Evolutionary conservation across 345 rosid genomes (phyloP), one percentile per base, ranked within the genome.

Genomic region (Hibiscus mutabilis): DNA sequence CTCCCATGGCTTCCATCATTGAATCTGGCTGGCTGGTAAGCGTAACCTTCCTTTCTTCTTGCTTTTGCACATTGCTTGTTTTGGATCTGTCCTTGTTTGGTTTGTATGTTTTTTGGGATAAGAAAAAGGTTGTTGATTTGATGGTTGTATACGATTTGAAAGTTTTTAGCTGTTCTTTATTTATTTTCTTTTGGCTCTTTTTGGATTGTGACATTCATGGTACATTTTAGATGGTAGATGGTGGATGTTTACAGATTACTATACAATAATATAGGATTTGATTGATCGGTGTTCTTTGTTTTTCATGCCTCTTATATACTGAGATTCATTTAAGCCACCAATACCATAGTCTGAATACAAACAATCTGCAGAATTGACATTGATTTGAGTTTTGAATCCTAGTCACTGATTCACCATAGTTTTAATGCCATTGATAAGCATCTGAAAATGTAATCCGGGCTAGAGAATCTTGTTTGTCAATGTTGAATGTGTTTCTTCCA

Each of bases 21-120:
- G 90, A 92, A 78, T 83, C 91, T 68, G 83, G 85, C 57, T 92
- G 98, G 98, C 88, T 72, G 95, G 98, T 92, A 84, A 22, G 27
- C 5, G 35, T 31, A 31, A 6, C 40, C 25, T 47, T 82, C 55
- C 42, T 82, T 60, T 62, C 73, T 64, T 75, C 16, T 22, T 15
- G 49, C 29, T 21, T 62, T 42, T 18, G 29, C 65, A 56, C 47
- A 37, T 72, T 55, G 44, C 47, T 68, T 55, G 61, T 35, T 64
- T 53, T 73, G 74, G 67, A 74, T 67, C 44, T 40, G 37, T 52
- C 35, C 13, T 27, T 37, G 2, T 35, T 18, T 40, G 59, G 40
- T 44, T 71, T 60, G 6, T 44, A 1, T 49, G n/a, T 42, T 1
- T 71, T 46, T n/a, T 46, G 24, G 24, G 57, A 16, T 14, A 24